Evolutionary conservation across 2,329 filamentous ascomycete genomes (phyloP).

Genomic region (Aspergillus ochraceus): DNA sequence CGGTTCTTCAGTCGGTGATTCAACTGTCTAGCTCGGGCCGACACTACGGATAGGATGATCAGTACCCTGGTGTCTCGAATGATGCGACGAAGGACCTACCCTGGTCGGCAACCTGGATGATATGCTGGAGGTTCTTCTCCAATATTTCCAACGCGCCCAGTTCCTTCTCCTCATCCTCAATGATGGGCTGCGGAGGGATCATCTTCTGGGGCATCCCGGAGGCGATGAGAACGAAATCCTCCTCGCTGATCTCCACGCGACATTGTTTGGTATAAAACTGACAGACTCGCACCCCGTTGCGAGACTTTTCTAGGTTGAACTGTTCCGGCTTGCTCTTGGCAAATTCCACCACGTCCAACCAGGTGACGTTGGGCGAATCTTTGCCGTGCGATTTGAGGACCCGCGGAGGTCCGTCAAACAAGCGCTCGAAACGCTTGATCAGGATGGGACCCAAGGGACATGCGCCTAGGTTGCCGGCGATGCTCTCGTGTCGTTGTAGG

Average conservation of each 20-base stretch:
- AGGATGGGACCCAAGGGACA: constrained; percentile 79
- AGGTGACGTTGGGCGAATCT: constrained; percentile 65
- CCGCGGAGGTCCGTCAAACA: constrained; percentile 79
- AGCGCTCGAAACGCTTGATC: constrained; percentile 79
- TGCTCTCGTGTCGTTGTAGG: constrained; percentile 79
- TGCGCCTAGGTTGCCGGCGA: constrained; percentile 81
- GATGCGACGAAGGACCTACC: constrained; percentile 41
- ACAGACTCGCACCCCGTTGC: constrained; percentile 70
- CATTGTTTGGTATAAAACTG: constrained; percentile 80
- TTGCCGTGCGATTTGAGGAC: constrained; percentile 64
- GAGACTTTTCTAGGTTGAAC: constrained; percentile 69
- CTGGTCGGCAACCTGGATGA: constrained; percentile 80
- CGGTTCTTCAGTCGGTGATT: constrained; percentile 78
- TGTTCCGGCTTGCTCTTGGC: constrained; percentile 77
- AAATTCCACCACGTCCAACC: constrained; percentile 84
- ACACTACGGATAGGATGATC: constrained; percentile 47
- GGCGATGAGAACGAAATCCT: constrained; percentile 81
- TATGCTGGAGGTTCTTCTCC: constrained; percentile 71
- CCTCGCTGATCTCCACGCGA: constrained; percentile 81
- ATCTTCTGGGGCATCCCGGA: constrained; percentile 81
- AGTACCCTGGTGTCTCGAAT: background rate
- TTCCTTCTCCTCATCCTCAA: constrained; percentile 84
- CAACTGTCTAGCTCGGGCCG: constrained; percentile 71
- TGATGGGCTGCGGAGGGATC: constrained; percentile 76
- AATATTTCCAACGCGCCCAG: constrained; percentile 80